phyloP scores from a whole-genome alignment of 441 rosid species.

The Pelargonium australe region DNA sequence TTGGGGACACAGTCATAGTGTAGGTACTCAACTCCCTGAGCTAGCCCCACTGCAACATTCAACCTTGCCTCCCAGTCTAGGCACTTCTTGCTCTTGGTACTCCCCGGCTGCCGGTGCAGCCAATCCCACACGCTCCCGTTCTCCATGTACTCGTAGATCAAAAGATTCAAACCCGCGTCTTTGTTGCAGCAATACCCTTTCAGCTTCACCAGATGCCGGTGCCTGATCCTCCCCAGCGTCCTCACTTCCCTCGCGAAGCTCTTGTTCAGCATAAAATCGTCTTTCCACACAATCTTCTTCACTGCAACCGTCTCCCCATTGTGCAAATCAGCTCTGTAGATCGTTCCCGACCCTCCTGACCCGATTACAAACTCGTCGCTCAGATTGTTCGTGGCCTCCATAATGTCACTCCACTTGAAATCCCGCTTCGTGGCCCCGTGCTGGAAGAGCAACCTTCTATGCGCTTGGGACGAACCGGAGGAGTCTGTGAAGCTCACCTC shows the following conservation, averaged over 20 bases:
- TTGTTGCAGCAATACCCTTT: slow-evolving; percentile 63
- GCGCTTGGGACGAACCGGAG: slow-evolving; percentile 54
- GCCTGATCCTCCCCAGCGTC: slow-evolving; percentile 67
- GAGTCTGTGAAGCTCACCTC: slow-evolving; percentile 44
- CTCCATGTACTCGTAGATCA: slow-evolving; percentile 82
- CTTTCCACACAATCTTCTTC: slow-evolving; percentile 61
- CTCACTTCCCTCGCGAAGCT: slow-evolving; percentile 72
- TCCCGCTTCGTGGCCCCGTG: slow-evolving; percentile 50
- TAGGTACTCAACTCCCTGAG: slow-evolving; percentile 76
- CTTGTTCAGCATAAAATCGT: slow-evolving; percentile 49
- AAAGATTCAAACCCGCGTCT: slow-evolving; percentile 52
- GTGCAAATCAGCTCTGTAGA: slow-evolving; percentile 57
- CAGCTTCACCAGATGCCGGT: slow-evolving; percentile 75
- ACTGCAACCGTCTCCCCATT: slow-evolving; percentile 61
- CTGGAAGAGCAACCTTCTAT: slow-evolving; percentile 47
- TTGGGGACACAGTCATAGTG: slow-evolving; percentile 79
- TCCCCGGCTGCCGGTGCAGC: slow-evolving; percentile 45
- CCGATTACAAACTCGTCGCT: slow-evolving; percentile 72
- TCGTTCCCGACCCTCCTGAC: slow-evolving; percentile 80
- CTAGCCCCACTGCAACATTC: slow-evolving; percentile 63
- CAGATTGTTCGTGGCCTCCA: slow-evolving; percentile 65
- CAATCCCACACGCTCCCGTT: slow-evolving; percentile 89
- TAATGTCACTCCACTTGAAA: slow-evolving; percentile 62
- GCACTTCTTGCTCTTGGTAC: slow-evolving; percentile 34
- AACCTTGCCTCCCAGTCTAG: slow-evolving; percentile 81